phyloP scores from a whole-genome alignment of 352 stramenopile species.

The Plasmopara halstedii region DNA sequence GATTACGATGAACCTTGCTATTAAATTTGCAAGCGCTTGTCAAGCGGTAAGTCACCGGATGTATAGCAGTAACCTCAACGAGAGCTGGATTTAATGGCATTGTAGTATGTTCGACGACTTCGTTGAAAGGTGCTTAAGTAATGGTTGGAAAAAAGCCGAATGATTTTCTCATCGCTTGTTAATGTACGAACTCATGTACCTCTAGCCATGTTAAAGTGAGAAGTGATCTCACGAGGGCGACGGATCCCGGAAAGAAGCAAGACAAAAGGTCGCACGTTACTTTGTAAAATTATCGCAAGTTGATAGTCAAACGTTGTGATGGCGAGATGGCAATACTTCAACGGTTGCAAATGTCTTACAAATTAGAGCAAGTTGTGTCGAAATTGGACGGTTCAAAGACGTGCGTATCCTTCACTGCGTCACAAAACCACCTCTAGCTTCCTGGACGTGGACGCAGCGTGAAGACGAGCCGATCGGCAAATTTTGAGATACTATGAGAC shows the following conservation, averaged over 20 bases:
- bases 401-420: background rate
- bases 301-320: constrained; percentile 9
- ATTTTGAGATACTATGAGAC: constrained; percentile 22
- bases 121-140: constrained; percentile 5
- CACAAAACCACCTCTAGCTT: background rate
- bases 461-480: constrained; percentile 6
- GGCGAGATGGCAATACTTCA: constrained; percentile 6
- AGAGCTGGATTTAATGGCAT: constrained; percentile 9
- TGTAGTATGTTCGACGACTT: constrained; percentile 1
- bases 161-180: too few relatives aligned
- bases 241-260: constrained; percentile 7
- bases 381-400: background rate
- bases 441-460: background rate
- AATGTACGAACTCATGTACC: background rate
- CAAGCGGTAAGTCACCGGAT: constrained; percentile 21
- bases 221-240: constrained; percentile 9
- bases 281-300: constrained; percentile 15
- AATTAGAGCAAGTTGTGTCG: constrained; percentile 8
- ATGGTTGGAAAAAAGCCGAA: constrained; percentile 23
- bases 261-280: constrained; percentile 23
- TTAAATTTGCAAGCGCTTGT: constrained; percentile 12
- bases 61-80: constrained; percentile 7
- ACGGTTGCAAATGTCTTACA: constrained; percentile 23
- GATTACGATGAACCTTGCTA: constrained; percentile 5
- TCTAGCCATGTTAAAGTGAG: constrained; percentile 11